Evolutionary conservation across 371 early-diverging fungal species (phyloP), one percentile per base, ranked within the genome.

Genomic region (Mucor irregularis): DNA sequence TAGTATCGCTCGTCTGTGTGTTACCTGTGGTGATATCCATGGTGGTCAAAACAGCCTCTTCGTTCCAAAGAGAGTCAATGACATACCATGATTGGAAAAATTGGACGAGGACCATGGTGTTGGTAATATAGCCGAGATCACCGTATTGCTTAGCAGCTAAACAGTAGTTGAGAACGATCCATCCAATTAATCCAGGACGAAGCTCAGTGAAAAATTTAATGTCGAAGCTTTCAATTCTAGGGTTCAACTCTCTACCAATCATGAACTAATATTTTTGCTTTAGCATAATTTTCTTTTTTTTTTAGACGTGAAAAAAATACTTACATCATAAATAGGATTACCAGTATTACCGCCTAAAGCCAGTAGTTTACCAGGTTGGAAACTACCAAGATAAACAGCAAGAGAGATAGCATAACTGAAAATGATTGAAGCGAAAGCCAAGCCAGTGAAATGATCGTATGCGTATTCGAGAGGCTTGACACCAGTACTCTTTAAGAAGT

Each of bases 171-270:
- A 94, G 56, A 21, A 92, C 44, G 37, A 87, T 46, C 94, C 92
- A 92, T 43, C 91, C 92, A 62, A 95, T 84, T 50, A 95, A 71
- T 4, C 95, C 95, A 33, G 95, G 93, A 35, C 98, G 85, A 50
- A 96, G 85, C 78, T 96, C 96, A 47, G 88, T 86, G 58, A 96
- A 90, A 66, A 89, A 91, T 78, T 97, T 97, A 75, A 96, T 80
- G 64, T 97, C 96, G 50, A 96, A 87, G n/a, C 73, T 62, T 26
- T 84, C 84, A 49, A 89, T 72, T 37, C 94, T 87, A 56, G 97
- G 98, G 74, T 95, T 96, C 53, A 92, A 77, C 62, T 91, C 90
- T 55, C 90, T 83, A 46, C 93, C 93, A 56, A 93, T 88, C 68
- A 87, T 86, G 56, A 86, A 91, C 83, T 82, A 61, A 11, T 10